These are phyloP conservation scores for Sphaerosporella brunnea DNA, from an alignment of 495 filamentous ascomycete species.

Conservation along the genomic window DNA sequence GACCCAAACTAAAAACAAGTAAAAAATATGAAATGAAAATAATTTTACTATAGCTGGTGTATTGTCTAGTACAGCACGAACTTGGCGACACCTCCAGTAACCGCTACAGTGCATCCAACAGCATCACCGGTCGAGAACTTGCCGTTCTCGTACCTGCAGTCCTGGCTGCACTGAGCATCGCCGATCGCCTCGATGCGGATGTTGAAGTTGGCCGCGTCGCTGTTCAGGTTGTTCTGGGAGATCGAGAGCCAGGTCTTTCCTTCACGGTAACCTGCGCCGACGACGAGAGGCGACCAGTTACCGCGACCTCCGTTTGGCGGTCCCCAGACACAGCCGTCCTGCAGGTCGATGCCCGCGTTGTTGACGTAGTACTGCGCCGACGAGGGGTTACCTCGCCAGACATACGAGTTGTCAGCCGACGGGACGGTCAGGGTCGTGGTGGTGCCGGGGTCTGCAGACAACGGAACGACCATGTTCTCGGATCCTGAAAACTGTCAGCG, in stretches of 20 bases:
- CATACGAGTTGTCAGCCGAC: conserved; percentile 40
- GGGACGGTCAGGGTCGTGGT: conserved; percentile 54
- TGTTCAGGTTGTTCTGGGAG: conserved; percentile 44
- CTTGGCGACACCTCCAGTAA: neutral
- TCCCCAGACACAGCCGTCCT: conserved; percentile 68
- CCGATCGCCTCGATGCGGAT: conserved; percentile 24
- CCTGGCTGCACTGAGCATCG: conserved; percentile 44
- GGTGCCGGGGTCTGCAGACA: conserved; percentile 39
- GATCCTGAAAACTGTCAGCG: conserved; percentile 32
- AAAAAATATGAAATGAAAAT: neutral
- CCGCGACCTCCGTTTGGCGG: conserved; percentile 37
- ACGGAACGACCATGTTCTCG: conserved; percentile 68
- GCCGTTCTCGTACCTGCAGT: conserved; percentile 56
- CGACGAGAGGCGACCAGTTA: conserved; percentile 73
- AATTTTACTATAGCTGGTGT: neutral
- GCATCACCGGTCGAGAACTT: conserved; percentile 35
- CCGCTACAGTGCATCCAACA: conserved; percentile 15
- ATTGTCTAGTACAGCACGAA: neutral
- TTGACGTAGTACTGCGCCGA: conserved; percentile 97
- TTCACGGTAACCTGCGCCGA: conserved; percentile 51
- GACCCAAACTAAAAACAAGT: neutral
- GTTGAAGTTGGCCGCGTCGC: conserved; percentile 40
- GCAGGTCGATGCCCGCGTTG: conserved; percentile 44
- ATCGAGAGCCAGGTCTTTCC: conserved; percentile 67
- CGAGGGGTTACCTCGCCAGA: conserved; percentile 53